phyloP scores from a whole-genome alignment of 805 yeast species.

The Candida ficus region DNA sequence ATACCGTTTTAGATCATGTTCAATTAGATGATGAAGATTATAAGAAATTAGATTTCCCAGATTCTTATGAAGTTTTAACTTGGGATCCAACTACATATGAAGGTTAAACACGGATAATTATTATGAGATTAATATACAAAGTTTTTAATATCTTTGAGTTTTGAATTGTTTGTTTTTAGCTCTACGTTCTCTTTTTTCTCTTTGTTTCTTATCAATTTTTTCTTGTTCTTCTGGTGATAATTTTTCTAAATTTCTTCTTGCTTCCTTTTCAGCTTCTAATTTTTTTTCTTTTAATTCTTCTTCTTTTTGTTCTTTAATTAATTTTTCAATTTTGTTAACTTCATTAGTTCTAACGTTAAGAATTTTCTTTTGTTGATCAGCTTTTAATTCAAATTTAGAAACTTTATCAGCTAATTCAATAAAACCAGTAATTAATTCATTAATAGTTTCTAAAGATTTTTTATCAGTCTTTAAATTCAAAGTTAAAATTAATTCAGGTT shows the following conservation, averaged over 20 bases:
- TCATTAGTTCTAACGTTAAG: conserved; percentile 75
- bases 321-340: conserved; percentile 60
- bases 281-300: conserved; percentile 69
- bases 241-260: conserved; percentile 50
- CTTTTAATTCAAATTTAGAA: conserved; percentile 49
- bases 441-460: conserved; percentile 44
- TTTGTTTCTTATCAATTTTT: conserved; percentile 70
- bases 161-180: conserved; percentile 39
- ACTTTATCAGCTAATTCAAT: conserved; percentile 52
- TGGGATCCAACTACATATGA: conserved; percentile 43
- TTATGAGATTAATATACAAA: too few relatives aligned
- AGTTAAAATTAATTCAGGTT: conserved; percentile 47
- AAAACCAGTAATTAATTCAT: conserved; percentile 47
- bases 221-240: conserved; percentile 75
- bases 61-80: conserved; percentile 59
- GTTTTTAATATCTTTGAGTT: conserved; percentile 19
- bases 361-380: conserved; percentile 73
- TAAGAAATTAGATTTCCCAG: conserved; percentile 39
- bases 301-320: conserved; percentile 56
- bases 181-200: conserved; percentile 80
- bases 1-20: conserved; percentile 46
- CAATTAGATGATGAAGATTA: conserved; percentile 38
- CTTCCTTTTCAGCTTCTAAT: conserved; percentile 62
- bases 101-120: too few relatives aligned
- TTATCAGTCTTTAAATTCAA: conserved; percentile 45